These are phyloP conservation scores for Vickermania ingenoplastis DNA, from an alignment of 208 protist genomes.

Conservation along the genomic window DNA sequence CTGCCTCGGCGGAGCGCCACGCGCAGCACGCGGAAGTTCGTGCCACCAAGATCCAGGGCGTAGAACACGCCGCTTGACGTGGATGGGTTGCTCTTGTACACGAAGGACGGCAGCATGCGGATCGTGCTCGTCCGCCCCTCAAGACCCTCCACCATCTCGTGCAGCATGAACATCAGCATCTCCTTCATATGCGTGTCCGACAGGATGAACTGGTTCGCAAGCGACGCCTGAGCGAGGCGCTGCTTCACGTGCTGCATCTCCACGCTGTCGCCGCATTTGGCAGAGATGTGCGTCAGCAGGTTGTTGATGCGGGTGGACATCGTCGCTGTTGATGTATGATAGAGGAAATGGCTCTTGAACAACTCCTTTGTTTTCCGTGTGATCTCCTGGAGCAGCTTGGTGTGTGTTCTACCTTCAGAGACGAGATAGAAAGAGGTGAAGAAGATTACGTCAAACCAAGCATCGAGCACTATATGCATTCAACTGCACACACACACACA, in stretches of 20 bases:
- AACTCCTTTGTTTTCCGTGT: too few relatives aligned
- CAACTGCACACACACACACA: too few relatives aligned
- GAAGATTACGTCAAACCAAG: too few relatives aligned
- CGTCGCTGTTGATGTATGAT: too few relatives aligned
- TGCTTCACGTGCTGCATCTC: constrained; percentile 66
- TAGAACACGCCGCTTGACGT: constrained; percentile 65
- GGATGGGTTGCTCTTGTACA: constrained; percentile 52
- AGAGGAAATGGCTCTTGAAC: too few relatives aligned
- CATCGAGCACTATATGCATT: too few relatives aligned
- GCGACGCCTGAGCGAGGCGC: constrained; percentile 55
- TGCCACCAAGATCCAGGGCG: constrained; percentile 87
- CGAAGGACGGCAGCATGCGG: constrained; percentile 80
- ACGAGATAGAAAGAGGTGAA: too few relatives aligned
- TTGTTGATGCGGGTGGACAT: constrained; percentile 72
- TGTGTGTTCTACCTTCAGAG: too few relatives aligned
- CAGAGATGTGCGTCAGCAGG: constrained; percentile 67
- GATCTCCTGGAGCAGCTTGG: too few relatives aligned
- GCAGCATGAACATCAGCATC: constrained; percentile 63
- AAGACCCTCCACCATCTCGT: constrained; percentile 78
- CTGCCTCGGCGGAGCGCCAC: too few relatives aligned
- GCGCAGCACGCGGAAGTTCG: constrained; percentile 85
- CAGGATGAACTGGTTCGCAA: constrained; percentile 61
- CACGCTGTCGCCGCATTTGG: constrained; percentile 38
- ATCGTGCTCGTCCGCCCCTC: constrained; percentile 64
- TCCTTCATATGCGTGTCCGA: constrained; percentile 43